Evolutionary conservation across 768 basidiomycete species (phyloP).

Genomic region (Strobilomyces confusus): DNA sequence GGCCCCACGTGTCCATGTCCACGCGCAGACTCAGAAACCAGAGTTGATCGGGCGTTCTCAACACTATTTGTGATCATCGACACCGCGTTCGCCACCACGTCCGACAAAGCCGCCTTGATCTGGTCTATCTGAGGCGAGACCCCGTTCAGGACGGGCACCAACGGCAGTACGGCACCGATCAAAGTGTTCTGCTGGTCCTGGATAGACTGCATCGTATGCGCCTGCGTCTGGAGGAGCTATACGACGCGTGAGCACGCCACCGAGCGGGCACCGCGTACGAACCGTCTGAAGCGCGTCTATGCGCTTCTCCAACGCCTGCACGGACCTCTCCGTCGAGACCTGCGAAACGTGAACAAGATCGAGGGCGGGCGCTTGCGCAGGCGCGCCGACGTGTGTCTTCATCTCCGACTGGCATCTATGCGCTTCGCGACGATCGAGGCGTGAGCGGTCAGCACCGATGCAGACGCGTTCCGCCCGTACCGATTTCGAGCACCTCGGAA

Average conservation of each 20-base stretch:
- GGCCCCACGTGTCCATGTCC: neutral
- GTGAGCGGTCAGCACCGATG: constrained; percentile 7
- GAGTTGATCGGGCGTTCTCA: constrained; percentile 11
- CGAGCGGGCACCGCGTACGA: constrained; percentile 7
- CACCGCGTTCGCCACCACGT: constrained; percentile 17
- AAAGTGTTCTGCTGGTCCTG: constrained; percentile 35
- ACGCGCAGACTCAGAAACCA: constrained; percentile 5
- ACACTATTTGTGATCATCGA: constrained; percentile 14
- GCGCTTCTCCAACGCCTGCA: constrained; percentile 50
- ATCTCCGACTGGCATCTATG: constrained; percentile 61
- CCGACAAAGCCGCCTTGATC: constrained; percentile 16
- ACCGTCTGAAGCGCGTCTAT: constrained; percentile 55
- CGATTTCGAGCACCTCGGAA: constrained; percentile 39
- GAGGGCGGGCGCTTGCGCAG: constrained; percentile 44
- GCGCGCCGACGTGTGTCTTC: constrained; percentile 53
- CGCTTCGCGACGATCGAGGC: constrained; percentile 34
- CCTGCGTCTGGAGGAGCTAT: constrained; percentile 47
- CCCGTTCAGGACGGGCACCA: constrained; percentile 58
- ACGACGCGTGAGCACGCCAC: constrained; percentile 27
- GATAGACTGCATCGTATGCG: constrained; percentile 52
- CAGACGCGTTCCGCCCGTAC: neutral
- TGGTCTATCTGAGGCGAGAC: constrained; percentile 51
- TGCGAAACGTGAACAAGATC: constrained; percentile 38
- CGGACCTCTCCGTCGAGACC: constrained; percentile 35
- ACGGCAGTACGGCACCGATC: constrained; percentile 49